Percentiles rank a stretch among this genome's conserved stretches.
Evolutionary conservation across 768 basidiomycete species (phyloP).

Genomic region (Botryobasidium botryosum): DNA sequence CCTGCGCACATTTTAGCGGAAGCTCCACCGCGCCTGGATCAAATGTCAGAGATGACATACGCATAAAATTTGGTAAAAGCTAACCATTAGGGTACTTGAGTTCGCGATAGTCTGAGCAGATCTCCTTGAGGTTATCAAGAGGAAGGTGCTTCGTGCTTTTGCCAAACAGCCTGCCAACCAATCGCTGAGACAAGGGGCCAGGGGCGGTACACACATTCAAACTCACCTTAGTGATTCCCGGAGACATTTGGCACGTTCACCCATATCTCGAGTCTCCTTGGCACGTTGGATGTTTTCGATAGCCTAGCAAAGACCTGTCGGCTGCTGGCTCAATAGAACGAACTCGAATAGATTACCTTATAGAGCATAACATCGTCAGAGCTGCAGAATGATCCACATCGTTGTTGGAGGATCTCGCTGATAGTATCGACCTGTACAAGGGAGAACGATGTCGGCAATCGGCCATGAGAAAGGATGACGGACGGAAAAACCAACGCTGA

Average conservation of each 20-base stretch:
- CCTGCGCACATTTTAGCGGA: conserved; percentile 65
- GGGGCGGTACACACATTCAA: background rate
- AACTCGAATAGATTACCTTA: too few species aligned
- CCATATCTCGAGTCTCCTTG: conserved; percentile 54
- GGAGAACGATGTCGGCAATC: background rate
- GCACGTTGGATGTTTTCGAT: conserved; percentile 88
- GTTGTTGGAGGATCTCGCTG: conserved; percentile 82
- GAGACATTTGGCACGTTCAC: conserved; percentile 63
- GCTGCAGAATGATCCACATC: conserved; percentile 95
- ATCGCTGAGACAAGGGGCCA: conserved; percentile 6
- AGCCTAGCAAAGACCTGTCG: conserved; percentile 40
- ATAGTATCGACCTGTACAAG: conserved; percentile 74
- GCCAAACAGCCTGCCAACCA: conserved; percentile 50
- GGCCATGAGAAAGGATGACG: background rate
- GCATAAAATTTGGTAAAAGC: conserved; percentile 9
- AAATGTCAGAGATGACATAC: background rate
- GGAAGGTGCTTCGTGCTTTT: conserved; percentile 78
- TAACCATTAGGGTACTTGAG: conserved; percentile 68
- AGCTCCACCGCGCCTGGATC: conserved; percentile 62
- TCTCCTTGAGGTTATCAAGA: conserved; percentile 67
- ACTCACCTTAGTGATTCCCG: conserved; percentile 72
- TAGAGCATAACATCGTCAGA: conserved; percentile 96
- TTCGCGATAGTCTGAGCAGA: conserved; percentile 78
- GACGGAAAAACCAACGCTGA: conserved; percentile 45
- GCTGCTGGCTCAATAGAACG: too few species aligned